phyloP scores from a whole-genome alignment of 108 stramenopile genomes.

The Parietichytrium sp. region DNA sequence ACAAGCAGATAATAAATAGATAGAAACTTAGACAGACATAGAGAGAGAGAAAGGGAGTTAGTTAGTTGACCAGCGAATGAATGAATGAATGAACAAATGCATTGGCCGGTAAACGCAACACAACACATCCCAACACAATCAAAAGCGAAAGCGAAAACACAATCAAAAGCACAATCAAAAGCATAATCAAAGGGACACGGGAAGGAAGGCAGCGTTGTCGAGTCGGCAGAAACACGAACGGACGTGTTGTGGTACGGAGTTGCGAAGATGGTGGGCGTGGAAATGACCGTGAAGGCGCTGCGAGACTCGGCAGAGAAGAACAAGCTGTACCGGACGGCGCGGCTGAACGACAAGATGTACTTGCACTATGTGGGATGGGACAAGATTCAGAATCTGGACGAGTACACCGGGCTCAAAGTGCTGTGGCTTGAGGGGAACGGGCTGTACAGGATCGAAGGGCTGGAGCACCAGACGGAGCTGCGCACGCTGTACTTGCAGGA shows the following conservation, averaged over 20 bases:
- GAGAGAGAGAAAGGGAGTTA: no score
- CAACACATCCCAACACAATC: no score
- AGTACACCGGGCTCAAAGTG: conserved; percentile 66
- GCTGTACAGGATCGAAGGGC: conserved; percentile 55
- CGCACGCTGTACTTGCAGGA: conserved; percentile 66
- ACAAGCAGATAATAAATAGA: no score
- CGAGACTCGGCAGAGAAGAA: conserved; percentile 58
- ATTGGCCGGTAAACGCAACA: no score
- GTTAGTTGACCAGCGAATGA: no score
- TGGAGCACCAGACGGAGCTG: conserved; percentile 54
- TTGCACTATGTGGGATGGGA: conserved; percentile 72
- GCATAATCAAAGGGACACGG: no score
- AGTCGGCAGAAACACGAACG: neutral
- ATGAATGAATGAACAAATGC: no score
- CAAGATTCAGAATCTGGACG: conserved; percentile 65
- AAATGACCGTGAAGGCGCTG: conserved; percentile 55
- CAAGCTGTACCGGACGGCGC: conserved; percentile 62
- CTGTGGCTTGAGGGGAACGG: conserved; percentile 73
- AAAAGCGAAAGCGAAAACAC: no score
- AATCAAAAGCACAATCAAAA: no score
- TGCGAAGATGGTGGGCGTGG: conserved; percentile 42
- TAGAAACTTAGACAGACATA: no score
- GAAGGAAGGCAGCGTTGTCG: neutral
- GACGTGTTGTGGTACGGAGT: no score
- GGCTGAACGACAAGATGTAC: conserved; percentile 71